These are phyloP conservation scores for Nicotiana otophora DNA, from an alignment of 257 asterid genomes.

Conservation along the genomic window DNA sequence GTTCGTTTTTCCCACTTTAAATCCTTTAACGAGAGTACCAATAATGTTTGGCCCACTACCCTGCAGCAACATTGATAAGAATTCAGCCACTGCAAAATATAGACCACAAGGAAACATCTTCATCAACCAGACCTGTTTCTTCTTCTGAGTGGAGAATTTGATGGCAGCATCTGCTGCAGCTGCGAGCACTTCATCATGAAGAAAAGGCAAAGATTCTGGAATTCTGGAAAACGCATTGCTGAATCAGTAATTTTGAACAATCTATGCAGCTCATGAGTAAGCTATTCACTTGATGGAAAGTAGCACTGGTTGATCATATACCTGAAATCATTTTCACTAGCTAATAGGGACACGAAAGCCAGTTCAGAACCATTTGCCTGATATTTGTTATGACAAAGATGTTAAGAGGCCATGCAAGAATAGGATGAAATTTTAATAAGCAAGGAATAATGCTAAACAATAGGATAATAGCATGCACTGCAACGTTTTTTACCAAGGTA, in stretches of 20 bases:
- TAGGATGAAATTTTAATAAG: not conserved
- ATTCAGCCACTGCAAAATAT: conserved; percentile 11
- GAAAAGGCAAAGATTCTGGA: conserved; percentile 72
- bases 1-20: conserved; percentile 46
- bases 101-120: conserved; percentile 18
- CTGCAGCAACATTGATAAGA: conserved; percentile 39
- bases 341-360: conserved; percentile 64
- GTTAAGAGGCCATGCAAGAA: not conserved
- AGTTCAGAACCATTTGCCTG: conserved; percentile 79
- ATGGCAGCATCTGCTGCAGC: conserved; percentile 73
- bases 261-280: conserved; percentile 15
- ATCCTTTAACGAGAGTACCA: conserved; percentile 63
- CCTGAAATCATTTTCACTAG: conserved; percentile 72
- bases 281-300: conserved; percentile 16
- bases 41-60: conserved; percentile 53
- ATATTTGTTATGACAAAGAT: not conserved
- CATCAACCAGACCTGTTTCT: conserved; percentile 48
- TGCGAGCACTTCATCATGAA: conserved; percentile 87
- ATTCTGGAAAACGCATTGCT: conserved; percentile 37
- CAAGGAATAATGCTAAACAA: not conserved
- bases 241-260: conserved; percentile 5
- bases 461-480: not conserved
- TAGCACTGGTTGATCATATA: conserved; percentile 21
- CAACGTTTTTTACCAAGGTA: conserved; percentile 47
- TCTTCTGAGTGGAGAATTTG: conserved; percentile 47